These are phyloP conservation scores for Yarrowia yakushimensis DNA, from an alignment of 805 yeast genomes.

Conservation along the genomic window DNA sequence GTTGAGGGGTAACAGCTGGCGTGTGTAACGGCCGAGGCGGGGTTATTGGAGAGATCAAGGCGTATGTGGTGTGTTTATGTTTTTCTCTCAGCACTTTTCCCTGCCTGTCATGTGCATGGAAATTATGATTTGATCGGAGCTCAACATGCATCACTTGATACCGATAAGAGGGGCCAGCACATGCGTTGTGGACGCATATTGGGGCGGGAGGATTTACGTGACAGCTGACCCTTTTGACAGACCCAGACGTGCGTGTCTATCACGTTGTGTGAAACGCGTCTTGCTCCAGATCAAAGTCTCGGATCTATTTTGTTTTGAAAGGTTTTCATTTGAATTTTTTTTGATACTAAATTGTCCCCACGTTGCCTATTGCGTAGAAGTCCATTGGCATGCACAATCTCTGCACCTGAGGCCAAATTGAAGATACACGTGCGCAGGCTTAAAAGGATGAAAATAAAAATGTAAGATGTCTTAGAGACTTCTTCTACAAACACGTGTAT, in stretches of 20 bases:
- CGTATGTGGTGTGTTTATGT: not conserved
- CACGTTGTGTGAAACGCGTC: not conserved
- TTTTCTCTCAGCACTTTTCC: not conserved
- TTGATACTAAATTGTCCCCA: no score
- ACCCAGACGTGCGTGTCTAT: not conserved
- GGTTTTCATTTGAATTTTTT: no score
- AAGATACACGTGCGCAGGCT: not conserved
- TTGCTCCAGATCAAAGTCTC: no score
- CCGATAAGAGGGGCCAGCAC: conserved; percentile 12
- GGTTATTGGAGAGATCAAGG: not conserved
- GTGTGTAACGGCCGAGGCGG: no score
- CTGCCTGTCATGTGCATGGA: conserved; percentile 17
- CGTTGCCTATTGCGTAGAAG: not conserved
- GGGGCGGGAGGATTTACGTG: not conserved
- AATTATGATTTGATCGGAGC: conserved; percentile 23
- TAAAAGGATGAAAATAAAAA: no score
- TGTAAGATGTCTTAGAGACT: no score
- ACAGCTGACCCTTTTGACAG: not conserved
- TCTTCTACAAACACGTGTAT: no score
- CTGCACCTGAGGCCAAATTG: conserved; percentile 14
- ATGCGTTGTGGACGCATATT: not conserved
- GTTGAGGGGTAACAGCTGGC: not conserved
- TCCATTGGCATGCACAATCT: conserved; percentile 21
- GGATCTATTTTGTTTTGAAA: no score
- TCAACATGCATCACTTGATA: conserved; percentile 22